phyloP scores from a whole-genome alignment of 331 rosid genomes.

The Telfairia occidentalis region DNA sequence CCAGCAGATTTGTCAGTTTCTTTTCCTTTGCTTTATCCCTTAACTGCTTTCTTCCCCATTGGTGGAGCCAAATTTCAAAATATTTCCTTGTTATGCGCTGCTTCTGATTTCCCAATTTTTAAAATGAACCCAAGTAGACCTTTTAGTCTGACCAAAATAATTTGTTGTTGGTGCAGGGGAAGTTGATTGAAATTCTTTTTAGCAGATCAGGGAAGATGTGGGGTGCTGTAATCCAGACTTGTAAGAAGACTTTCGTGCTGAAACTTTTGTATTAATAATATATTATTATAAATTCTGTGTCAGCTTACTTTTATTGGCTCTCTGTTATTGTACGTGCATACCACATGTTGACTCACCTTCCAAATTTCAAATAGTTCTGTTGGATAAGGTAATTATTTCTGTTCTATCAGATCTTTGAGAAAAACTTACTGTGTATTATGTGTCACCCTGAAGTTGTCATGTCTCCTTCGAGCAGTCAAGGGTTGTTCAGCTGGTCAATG shows the following conservation, averaged over 20 bases:
- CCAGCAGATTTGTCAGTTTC: constrained; percentile 92
- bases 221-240: constrained; percentile 76
- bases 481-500: constrained; percentile 60
- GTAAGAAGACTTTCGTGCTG: constrained; percentile 41
- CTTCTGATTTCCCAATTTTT: background rate
- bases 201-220: constrained; percentile 55
- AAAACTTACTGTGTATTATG: constrained; percentile 19
- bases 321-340: constrained; percentile 25
- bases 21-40: constrained; percentile 16
- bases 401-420: constrained; percentile 16
- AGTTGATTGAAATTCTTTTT: constrained; percentile 77
- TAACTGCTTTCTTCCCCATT: background rate
- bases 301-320: constrained; percentile 28
- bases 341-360: constrained; percentile 23
- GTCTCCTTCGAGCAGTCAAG: constrained; percentile 62
- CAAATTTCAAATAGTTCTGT: constrained; percentile 40
- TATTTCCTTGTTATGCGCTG: background rate
- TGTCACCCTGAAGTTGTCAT: constrained; percentile 19
- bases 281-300: constrained; percentile 19
- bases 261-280: constrained; percentile 10
- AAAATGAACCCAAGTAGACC: background rate
- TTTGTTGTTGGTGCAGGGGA: constrained; percentile 56
- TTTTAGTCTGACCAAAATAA: constrained; percentile 17
- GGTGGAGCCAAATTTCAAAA: background rate
- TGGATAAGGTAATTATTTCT: constrained; percentile 70